These are phyloP conservation scores for Saccharomycopsis schoenii DNA, from an alignment of 805 yeast species.

Conservation along the genomic window DNA sequence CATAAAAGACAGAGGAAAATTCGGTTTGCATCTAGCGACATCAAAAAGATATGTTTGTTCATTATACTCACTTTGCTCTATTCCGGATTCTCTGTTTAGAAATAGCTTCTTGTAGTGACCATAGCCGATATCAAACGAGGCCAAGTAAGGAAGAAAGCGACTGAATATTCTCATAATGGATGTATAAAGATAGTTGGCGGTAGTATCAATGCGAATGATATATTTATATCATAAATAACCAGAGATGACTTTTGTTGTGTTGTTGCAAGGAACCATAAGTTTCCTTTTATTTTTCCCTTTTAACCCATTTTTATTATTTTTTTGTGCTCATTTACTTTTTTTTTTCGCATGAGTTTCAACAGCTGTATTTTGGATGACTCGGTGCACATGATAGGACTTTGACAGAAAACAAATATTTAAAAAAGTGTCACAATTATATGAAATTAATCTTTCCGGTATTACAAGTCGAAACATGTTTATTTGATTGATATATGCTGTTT, in stretches of 20 bases:
- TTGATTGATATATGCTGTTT: too few species aligned
- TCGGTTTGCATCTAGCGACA: neutral
- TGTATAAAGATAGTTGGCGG: neutral
- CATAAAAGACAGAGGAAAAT: neutral
- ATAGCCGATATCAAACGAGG: neutral
- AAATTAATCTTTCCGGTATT: too few species aligned
- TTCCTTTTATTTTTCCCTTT: too few species aligned
- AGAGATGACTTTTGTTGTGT: too few species aligned
- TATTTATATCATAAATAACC: too few species aligned
- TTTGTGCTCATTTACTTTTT: too few species aligned
- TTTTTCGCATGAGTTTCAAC: too few species aligned
- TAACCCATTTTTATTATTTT: too few species aligned
- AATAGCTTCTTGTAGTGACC: neutral
- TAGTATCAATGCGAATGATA: neutral
- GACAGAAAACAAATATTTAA: neutral
- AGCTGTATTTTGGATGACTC: neutral
- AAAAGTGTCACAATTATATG: too few species aligned
- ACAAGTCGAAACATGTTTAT: too few species aligned
- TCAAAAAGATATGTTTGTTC: neutral
- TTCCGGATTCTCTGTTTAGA: neutral
- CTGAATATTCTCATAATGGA: neutral
- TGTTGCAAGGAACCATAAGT: too few species aligned
- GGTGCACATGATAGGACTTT: neutral
- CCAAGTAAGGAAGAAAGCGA: neutral
- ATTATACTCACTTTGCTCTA: neutral